Base-by-base conservation (phyloP, 805 yeast species). In the Wickerhamiella sorbophila region DNA sequence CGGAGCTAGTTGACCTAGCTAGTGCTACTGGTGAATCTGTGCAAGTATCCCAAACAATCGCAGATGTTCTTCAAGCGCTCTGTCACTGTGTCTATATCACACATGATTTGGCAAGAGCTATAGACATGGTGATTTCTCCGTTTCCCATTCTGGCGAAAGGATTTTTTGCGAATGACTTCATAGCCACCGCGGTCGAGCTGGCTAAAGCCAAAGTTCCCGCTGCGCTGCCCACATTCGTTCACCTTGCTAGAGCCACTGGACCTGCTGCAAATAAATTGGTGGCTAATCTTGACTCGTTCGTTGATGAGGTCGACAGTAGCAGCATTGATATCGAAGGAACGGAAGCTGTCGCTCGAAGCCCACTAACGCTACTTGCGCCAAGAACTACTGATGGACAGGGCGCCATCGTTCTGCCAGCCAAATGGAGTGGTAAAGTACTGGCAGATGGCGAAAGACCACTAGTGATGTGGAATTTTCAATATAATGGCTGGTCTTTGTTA, bases 401-500 rank as follows among this genome's bases (percentile, higher is more conserved):
- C 16, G 57, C 64, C 18, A 48, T 74, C 33, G 63, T 64, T 14
- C 52, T 75, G 18, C 70, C 72, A 2, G 55, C 62, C 46, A 77
- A 77, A 2, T 81, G 94, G 0, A 71, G 66, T 42, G 96, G 88
- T 2, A 78, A 79, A 49, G 59, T 83, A 3, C 59, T 87, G 8
- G 44, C 41, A 9, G 66, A 73, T 3, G 54, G 62, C 2, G 59
- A 63, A 12, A 52, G 60, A 20, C 55, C 61, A 5, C 50, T 62
- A 8, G 80, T 81, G 3, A 70, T 84, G 18, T 86, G 91, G 62
- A 62, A 78, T 21, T 74, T 79, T 55, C 68, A 70, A 3, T 85
- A 77, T 56, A 82, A 77, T 54, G 96, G 96, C 1, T 86, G 96
- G 94, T 72, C 94, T 0, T 60, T 81, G 21, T 52, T 88, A 15